phyloP scores from a whole-genome alignment of 139 green algal genomes.

The Haematococcus sp. region DNA sequence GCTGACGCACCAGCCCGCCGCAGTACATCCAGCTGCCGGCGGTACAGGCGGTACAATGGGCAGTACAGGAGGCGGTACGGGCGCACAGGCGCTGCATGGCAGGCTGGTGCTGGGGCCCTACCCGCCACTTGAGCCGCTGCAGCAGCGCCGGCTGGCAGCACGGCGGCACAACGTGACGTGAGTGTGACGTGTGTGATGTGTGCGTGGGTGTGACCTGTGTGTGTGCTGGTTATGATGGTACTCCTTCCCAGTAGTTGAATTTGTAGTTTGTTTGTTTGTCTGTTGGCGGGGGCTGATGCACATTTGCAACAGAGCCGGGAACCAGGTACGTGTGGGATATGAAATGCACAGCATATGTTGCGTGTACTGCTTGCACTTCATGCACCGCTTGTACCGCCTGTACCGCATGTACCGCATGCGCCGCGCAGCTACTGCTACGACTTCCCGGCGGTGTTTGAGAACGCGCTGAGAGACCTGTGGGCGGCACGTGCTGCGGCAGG shows the following conservation, averaged over 20 bases:
- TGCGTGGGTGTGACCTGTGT: too few species aligned
- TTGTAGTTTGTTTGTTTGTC: too few species aligned
- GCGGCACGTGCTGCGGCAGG: constrained; percentile 48
- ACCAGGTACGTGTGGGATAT: too few species aligned
- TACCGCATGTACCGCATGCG: neutral
- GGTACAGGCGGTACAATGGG: neutral
- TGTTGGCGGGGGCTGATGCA: too few species aligned
- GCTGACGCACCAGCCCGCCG: neutral
- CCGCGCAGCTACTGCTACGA: constrained; percentile 84
- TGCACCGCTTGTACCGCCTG: too few species aligned
- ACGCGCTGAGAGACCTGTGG: constrained; percentile 83
- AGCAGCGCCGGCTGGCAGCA: constrained; percentile 72
- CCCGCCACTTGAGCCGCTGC: constrained; percentile 69
- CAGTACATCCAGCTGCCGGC: neutral
- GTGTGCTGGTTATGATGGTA: too few species aligned
- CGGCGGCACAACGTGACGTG: constrained; percentile 75
- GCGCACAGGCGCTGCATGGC: constrained; percentile 4
- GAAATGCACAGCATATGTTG: too few species aligned
- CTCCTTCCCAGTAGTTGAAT: too few species aligned
- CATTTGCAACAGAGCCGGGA: too few species aligned
- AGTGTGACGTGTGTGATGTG: neutral
- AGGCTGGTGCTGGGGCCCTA: constrained; percentile 66
- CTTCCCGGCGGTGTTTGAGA: constrained; percentile 90
- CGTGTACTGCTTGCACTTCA: too few species aligned
- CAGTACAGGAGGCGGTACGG: neutral